phyloP scores from a whole-genome alignment of 31 red algal species.

The Odonthalia washingtoniensis region DNA sequence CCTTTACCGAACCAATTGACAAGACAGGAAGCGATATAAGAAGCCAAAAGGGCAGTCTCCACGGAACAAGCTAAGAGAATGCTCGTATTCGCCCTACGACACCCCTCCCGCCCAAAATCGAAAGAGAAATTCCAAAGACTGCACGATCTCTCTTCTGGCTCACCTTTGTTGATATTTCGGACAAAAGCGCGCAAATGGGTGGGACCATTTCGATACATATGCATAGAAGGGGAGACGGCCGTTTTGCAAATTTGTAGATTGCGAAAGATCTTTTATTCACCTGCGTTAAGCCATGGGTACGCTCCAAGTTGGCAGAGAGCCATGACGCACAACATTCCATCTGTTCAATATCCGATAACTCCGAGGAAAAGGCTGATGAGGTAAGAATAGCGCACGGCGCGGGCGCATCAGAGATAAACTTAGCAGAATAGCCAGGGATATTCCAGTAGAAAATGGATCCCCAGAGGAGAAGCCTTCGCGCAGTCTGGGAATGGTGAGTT shows the following conservation, averaged over 20 bases:
- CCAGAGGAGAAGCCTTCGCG: not conserved
- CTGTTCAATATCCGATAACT: no score
- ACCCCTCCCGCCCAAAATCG: no score
- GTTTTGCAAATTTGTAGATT: not conserved
- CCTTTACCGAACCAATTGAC: slow-evolving; percentile 9
- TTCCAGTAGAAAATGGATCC: no score
- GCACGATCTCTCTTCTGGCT: no score
- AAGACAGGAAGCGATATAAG: not conserved
- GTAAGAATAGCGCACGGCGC: no score
- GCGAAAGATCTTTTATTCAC: not conserved
- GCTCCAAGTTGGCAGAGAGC: no score
- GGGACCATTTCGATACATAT: not conserved
- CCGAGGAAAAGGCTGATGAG: no score
- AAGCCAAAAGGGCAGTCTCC: slow-evolving; percentile 28
- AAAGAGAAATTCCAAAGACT: no score
- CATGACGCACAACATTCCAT: no score
- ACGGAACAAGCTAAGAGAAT: slow-evolving; percentile 26
- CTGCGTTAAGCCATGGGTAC: not conserved
- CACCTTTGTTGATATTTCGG: not conserved
- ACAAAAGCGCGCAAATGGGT: not conserved
- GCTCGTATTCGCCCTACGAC: slow-evolving; percentile 20
- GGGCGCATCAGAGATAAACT: no score
- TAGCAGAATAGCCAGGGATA: no score
- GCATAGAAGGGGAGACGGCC: not conserved
- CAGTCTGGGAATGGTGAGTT: not conserved